A percentile compares a stretch with the other conserved stretches of the same genome.
phyloP scores from a whole-genome alignment of 2,329 filamentous ascomycete genomes.

The Chaetomium strumarium region DNA sequence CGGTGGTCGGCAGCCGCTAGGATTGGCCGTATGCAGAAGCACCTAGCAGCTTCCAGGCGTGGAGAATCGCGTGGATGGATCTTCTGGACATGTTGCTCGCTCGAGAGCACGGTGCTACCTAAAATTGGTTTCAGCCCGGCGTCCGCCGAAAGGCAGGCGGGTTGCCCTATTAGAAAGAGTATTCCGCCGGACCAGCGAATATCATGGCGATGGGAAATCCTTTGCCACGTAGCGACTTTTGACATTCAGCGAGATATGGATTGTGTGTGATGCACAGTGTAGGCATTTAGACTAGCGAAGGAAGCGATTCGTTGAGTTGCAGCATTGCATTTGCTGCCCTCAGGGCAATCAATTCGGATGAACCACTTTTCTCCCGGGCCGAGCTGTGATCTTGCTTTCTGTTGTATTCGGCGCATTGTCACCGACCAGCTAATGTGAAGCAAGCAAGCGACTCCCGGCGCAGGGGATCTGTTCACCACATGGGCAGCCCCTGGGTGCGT shows the following conservation, averaged over 20 bases:
- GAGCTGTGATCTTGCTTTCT: background rate
- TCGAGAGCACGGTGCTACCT: background rate
- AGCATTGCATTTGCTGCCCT: conserved; percentile 3
- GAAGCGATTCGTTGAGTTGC: conserved; percentile 7
- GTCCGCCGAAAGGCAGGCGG: background rate
- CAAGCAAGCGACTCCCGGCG: background rate
- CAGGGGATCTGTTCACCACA: too few species aligned
- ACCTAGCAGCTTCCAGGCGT: background rate
- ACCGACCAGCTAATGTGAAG: background rate
- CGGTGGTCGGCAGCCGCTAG: conserved; percentile 10
- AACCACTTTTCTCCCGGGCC: background rate
- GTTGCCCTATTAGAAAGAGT: background rate
- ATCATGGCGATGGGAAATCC: conserved; percentile 1
- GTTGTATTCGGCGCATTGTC: background rate
- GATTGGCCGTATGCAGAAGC: background rate
- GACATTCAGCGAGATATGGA: conserved; percentile 1
- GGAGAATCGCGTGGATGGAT: too few species aligned
- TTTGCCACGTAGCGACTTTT: conserved; percentile 2
- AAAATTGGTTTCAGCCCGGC: background rate
- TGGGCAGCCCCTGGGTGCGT: too few species aligned
- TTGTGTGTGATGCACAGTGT: conserved; percentile 11
- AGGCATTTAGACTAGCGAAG: conserved; percentile 3
- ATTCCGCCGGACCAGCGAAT: background rate
- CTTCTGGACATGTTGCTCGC: background rate
- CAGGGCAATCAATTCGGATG: background rate